These are phyloP conservation scores for Perkinsus chesapeaki DNA, from an alignment of 169 alveolate species.

Conservation along the genomic window DNA sequence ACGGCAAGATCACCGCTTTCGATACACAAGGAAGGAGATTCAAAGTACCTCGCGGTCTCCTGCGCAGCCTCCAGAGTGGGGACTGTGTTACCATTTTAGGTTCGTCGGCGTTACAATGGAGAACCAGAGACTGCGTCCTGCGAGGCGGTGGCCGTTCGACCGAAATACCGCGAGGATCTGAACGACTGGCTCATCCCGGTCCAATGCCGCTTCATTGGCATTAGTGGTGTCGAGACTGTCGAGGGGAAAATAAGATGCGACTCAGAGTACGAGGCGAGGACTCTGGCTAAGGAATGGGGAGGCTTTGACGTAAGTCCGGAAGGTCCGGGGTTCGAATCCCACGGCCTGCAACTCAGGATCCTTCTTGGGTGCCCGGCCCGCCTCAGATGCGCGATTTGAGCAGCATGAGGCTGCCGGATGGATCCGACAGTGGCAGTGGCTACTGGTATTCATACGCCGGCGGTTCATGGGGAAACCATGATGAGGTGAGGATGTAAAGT, in stretches of 20 bases:
- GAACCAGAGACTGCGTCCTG: not conserved
- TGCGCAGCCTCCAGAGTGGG: not conserved
- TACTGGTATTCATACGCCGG: not conserved
- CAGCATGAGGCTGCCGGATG: not conserved
- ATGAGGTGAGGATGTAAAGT: not conserved
- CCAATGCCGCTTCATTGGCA: not conserved
- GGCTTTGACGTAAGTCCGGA: not conserved
- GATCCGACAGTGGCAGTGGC: not conserved
- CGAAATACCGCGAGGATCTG: not conserved
- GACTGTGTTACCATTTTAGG: not conserved
- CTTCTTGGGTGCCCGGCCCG: not conserved
- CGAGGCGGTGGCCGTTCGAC: not conserved
- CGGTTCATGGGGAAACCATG: not conserved
- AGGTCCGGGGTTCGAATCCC: not conserved
- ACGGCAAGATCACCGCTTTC: not conserved
- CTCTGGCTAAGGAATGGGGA: not conserved
- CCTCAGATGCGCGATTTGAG: not conserved
- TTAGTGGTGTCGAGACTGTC: not conserved
- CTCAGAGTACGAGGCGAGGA: not conserved
- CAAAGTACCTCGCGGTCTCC: not conserved
- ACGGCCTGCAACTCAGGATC: not conserved
- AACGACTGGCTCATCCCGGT: not conserved
- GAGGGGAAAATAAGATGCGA: not conserved
- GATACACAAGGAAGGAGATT: not conserved
- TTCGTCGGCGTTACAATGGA: not conserved